Conservation (phyloP, 768 basidiomycete genomes). For the Grammothele lineata region DNA sequence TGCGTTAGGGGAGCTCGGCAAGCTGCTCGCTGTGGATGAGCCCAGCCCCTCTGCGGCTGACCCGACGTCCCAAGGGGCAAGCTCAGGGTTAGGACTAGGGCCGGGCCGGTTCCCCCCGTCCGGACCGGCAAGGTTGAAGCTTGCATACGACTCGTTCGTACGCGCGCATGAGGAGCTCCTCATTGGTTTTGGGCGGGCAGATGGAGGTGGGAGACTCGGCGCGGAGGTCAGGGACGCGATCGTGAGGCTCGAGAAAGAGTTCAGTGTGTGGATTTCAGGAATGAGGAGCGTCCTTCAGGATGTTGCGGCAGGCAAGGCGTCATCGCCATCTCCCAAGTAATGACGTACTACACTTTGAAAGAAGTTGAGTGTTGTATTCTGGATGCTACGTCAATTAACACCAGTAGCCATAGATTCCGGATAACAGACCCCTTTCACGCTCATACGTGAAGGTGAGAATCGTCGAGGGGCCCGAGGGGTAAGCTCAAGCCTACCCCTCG, state of each 20-base stretch:
- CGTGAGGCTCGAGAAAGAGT: slow-evolving; percentile 65
- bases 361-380: neutral
- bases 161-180: slow-evolving; percentile 56
- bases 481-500: no score
- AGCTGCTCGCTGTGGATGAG: slow-evolving; percentile 77
- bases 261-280: slow-evolving; percentile 65
- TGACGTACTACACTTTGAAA: no score
- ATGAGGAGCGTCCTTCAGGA: slow-evolving; percentile 54
- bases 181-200: slow-evolving; percentile 67
- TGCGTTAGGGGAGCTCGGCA: slow-evolving; percentile 75
- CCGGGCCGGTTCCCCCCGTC: slow-evolving; percentile 54
- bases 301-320: slow-evolving; percentile 3
- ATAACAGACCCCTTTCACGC: no score
- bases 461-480: no score
- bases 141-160: slow-evolving; percentile 62
- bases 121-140: slow-evolving; percentile 55
- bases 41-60: slow-evolving; percentile 27
- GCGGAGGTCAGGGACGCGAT: slow-evolving; percentile 53
- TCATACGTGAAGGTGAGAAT: no score
- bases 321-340: no score
- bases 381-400: no score
- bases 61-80: no score
- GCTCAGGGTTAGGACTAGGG: neutral
- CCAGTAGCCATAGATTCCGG: no score
- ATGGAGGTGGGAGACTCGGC: slow-evolving; percentile 72